phyloP scores from a whole-genome alignment of 768 basidiomycete species.

The Lactarius hatsudake region DNA sequence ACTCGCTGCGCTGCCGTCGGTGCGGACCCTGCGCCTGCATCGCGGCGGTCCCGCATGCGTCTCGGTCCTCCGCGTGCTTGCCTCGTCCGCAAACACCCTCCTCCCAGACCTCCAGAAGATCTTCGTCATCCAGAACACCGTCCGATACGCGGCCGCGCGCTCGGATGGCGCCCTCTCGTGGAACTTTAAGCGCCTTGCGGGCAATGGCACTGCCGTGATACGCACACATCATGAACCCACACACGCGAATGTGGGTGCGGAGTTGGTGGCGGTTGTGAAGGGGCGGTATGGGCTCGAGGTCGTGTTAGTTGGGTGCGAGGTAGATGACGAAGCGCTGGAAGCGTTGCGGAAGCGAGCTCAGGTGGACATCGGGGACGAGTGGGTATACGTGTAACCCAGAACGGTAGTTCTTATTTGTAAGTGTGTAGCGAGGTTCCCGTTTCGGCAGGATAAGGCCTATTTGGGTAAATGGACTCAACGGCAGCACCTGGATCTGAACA shows the following conservation, averaged over 20 bases:
- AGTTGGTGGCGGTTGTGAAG: conserved; percentile 13
- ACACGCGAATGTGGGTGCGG: not conserved
- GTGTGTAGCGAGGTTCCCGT: too few species aligned
- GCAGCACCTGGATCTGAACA: too few species aligned
- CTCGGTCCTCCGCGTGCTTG: not conserved
- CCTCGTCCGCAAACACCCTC: not conserved
- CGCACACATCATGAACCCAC: not conserved
- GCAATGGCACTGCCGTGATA: not conserved
- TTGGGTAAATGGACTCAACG: too few species aligned
- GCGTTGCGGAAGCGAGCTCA: conserved; percentile 11
- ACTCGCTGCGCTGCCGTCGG: not conserved
- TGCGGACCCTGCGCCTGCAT: conserved; percentile 5
- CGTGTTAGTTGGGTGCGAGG: conserved; percentile 7
- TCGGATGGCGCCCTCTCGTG: not conserved
- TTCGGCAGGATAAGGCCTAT: too few species aligned
- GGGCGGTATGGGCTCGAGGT: conserved; percentile 14
- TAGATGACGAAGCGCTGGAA: conserved; percentile 9
- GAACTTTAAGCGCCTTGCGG: conserved; percentile 17
- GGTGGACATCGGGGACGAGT: conserved; percentile 16
- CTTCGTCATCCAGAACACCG: conserved; percentile 2
- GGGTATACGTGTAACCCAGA: conserved; percentile 15
- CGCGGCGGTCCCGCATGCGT: not conserved
- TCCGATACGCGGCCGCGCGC: not conserved
- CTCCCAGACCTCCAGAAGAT: conserved; percentile 17
- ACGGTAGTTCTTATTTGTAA: not conserved